These are phyloP conservation scores for Alternaria dauci DNA, from an alignment of 2,329 filamentous ascomycete genomes.

Conservation along the genomic window DNA sequence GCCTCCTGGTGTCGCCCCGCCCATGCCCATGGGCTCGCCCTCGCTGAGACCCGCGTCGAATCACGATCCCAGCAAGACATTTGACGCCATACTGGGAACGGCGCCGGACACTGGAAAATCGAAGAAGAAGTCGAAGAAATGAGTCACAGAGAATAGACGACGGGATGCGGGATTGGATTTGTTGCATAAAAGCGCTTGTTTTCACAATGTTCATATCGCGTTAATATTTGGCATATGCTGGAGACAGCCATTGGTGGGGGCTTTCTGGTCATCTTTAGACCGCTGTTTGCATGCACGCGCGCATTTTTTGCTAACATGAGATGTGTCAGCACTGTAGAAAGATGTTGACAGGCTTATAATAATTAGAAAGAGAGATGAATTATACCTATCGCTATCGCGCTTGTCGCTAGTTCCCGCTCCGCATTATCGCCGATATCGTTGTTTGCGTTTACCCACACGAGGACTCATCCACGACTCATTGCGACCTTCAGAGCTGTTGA, in stretches of 20 bases:
- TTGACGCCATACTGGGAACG: conserved; percentile 58
- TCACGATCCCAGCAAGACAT: conserved; percentile 57
- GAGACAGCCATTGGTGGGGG: not conserved
- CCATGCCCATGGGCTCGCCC: conserved; percentile 35
- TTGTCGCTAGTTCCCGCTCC: conserved; percentile 23
- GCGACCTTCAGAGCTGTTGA: conserved; percentile 6
- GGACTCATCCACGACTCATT: not conserved
- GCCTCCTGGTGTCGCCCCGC: conserved; percentile 54
- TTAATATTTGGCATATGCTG: conserved; percentile 11
- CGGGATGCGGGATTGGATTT: not conserved
- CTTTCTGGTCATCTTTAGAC: conserved; percentile 8
- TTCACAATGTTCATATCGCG: conserved; percentile 1
- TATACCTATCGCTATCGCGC: conserved; percentile 13
- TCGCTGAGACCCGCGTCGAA: conserved; percentile 39
- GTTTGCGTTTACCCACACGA: conserved; percentile 18
- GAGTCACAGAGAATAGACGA: conserved; percentile 8
- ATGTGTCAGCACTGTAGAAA: not conserved
- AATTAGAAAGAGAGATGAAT: not conserved
- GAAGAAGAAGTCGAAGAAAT: conserved; percentile 41
- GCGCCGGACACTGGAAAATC: conserved; percentile 35
- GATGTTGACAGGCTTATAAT: not conserved
- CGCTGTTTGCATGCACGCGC: conserved; percentile 10
- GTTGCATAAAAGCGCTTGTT: conserved; percentile 10
- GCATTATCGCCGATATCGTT: conserved; percentile 27
- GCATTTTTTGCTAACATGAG: not conserved